Percentiles rank a stretch among this genome's conserved stretches.
Conservation (phyloP, 805 yeast genomes). For the Wickerhamiella hasegawae region DNA sequence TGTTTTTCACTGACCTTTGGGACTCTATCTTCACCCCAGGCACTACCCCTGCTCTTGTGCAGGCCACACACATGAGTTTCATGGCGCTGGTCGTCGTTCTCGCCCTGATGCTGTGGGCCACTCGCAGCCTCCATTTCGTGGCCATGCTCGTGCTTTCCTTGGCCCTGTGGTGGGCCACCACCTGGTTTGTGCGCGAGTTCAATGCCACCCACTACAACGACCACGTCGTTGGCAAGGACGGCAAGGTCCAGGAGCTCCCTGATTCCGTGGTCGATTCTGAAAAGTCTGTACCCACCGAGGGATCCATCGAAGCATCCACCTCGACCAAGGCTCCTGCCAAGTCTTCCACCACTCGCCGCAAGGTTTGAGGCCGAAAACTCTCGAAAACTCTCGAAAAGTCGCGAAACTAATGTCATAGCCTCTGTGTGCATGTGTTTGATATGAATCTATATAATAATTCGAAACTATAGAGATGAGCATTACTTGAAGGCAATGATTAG, state of each 20-base stretch:
- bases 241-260: background rate
- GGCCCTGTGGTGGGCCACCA: constrained; percentile 59
- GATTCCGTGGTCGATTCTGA: no score
- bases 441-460: no score
- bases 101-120: constrained; percentile 38
- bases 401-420: no score
- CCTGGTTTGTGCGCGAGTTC: constrained; percentile 72
- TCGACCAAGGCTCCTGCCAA: no score
- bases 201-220: background rate
- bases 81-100: constrained; percentile 43
- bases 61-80: constrained; percentile 80
- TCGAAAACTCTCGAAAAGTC: no score
- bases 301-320: no score
- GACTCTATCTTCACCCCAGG: constrained; percentile 87
- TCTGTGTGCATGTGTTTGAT: no score
- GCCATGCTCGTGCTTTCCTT: constrained; percentile 39
- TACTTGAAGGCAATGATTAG: no score
- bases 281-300: no score
- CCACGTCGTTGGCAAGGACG: background rate
- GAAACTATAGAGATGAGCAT: no score
- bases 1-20: constrained; percentile 61
- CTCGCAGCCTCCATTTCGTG: constrained; percentile 50
- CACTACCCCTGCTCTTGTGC: constrained; percentile 71
- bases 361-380: no score
- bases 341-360: no score